Evolutionary conservation across 2,329 filamentous ascomycete genomes (phyloP), one percentile per base, ranked within the genome.

Genomic region (Annulohypoxylon truncatum): DNA sequence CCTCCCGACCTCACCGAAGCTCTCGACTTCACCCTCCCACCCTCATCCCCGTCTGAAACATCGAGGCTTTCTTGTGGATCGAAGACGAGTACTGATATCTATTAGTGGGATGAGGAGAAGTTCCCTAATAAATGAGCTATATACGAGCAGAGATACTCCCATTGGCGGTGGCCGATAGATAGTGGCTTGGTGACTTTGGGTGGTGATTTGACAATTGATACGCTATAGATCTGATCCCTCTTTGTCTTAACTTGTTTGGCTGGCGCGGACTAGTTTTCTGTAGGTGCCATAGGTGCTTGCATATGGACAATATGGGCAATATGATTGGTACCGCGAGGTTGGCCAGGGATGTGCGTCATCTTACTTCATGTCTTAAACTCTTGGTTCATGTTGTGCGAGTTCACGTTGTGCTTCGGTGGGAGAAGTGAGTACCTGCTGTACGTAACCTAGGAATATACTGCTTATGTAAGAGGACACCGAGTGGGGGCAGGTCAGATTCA

Each of bases 91-190:
- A n/a, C 47, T 61, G 18, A 63, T 22, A 18, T 31, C 12, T 10
- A 47, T 47, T 33, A 70, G 68, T 68, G 68, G 68, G 68, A 70
- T 46, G 65, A 57, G 9, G 65, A 70, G 40, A 62, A 54, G 15
- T 70, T 60, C 35, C 65, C 67, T 22, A 38, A 26, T 10, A 42
- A 20, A 20, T 42, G 38, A 42, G 38, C 38, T 42, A 31, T 42
- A 42, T 42, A 42, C 3, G 18, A 20, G 15, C n/a, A 9, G 15
- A 42, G 18, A 8, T 4, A 22, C 15, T 20, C 38, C 10, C 13
- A 42, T 22, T 20, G 38, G 38, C 10, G 15, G 38, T 9, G 18
- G 5, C 22, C 38, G 38, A 20, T 4, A 42, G 38, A 42, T 42
- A 22, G 38, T 42, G 38, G 38, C 38, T 42, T 42, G 38, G 18